Evolutionary conservation across 169 alveolate species (phyloP).

Genomic region (Eimeria necatrix): DNA sequence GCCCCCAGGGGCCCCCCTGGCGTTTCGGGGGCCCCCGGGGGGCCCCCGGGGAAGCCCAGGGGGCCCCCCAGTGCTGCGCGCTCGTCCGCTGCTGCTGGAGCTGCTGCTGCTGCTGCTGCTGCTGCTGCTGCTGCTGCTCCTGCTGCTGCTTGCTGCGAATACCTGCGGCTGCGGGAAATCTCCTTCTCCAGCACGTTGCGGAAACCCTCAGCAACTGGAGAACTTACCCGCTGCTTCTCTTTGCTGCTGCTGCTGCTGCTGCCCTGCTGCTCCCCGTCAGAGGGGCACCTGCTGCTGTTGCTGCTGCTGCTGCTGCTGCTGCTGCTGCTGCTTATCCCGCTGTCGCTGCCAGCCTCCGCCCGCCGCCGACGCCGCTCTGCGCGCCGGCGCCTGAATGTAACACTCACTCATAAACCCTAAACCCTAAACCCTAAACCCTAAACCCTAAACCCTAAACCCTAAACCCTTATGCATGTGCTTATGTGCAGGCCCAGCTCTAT

Average conservation of each 20-base stretch:
- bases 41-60: no score
- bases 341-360: slow-evolving; percentile 10
- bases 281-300: background rate
- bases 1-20: no score
- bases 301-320: background rate
- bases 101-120: background rate
- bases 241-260: background rate
- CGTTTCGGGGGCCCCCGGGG: no score
- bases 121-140: background rate
- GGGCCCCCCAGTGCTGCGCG: background rate
- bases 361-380: slow-evolving; percentile 60
- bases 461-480: background rate
- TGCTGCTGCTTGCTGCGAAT: background rate
- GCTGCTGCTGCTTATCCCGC: slow-evolving; percentile 33
- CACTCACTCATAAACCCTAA: background rate
- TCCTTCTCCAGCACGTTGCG: background rate
- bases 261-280: background rate
- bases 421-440: background rate
- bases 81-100: background rate
- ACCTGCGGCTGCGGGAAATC: background rate
- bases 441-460: background rate
- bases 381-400: background rate
- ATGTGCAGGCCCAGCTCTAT: background rate
- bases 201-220: slow-evolving; percentile 34
- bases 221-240: background rate